A percentile compares a stretch with the other conserved stretches of the same genome.
phyloP scores from a whole-genome alignment of 352 stramenopile genomes.

The Ochromonadaceae sp. region DNA sequence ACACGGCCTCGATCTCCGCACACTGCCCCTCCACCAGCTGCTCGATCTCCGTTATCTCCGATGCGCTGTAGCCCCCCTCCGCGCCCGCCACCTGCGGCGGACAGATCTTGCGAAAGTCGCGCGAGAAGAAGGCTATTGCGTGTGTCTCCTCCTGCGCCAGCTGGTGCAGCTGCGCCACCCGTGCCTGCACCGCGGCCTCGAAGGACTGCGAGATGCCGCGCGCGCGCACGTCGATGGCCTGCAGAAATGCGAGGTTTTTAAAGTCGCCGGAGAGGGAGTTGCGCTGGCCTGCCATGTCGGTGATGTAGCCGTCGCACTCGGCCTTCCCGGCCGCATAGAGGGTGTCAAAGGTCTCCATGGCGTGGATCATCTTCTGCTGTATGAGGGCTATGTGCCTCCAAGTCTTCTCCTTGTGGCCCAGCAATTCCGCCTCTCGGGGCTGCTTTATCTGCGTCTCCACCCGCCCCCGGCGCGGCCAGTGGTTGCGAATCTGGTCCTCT shows the following conservation, averaged over 20 bases:
- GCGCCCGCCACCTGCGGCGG: slow-evolving; percentile 34
- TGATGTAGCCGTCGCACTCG: not conserved
- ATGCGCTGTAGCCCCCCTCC: slow-evolving; percentile 46
- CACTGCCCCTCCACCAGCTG: slow-evolving; percentile 13
- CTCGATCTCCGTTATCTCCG: slow-evolving; percentile 39
- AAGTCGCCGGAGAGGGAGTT: not conserved
- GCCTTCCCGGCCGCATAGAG: not conserved
- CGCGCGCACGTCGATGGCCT: slow-evolving; percentile 33
- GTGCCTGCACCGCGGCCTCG: not conserved
- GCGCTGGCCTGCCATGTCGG: not conserved
- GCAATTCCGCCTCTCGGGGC: slow-evolving; percentile 35
- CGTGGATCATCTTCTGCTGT: slow-evolving; percentile 48
- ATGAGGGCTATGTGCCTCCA: slow-evolving; percentile 52
- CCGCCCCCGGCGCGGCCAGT: slow-evolving; percentile 58
- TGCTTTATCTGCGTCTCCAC: slow-evolving; percentile 33
- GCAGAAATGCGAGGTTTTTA: slow-evolving; percentile 28
- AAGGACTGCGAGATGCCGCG: not conserved
- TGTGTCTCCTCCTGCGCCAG: not conserved
- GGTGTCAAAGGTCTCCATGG: slow-evolving; percentile 12
- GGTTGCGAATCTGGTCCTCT: slow-evolving; percentile 59
- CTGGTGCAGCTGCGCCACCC: not conserved
- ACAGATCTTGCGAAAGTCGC: slow-evolving; percentile 29
- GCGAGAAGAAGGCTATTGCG: slow-evolving; percentile 26
- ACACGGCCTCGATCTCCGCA: slow-evolving; percentile 28
- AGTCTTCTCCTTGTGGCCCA: slow-evolving; percentile 51